Evolutionary conservation across 2,329 filamentous ascomycete genomes (phyloP).

Genomic region (Botrytis medusae): DNA sequence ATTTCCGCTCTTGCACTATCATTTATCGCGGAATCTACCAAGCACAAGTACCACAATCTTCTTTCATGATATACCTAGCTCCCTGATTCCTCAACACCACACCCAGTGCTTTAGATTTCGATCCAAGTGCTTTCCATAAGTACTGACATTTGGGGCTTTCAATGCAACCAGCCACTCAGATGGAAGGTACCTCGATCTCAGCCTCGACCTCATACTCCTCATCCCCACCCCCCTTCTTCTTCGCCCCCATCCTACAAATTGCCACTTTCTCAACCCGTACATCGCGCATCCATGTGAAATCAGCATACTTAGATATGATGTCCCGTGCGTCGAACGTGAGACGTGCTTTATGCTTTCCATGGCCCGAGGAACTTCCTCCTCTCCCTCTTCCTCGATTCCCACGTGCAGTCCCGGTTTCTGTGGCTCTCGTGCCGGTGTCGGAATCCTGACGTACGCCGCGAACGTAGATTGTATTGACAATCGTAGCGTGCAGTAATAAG

Average conservation of each 20-base stretch:
- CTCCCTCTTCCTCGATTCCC: background rate
- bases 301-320: slow-evolving; percentile 59
- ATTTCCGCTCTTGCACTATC: background rate
- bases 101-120: background rate
- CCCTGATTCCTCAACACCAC: background rate
- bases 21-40: background rate
- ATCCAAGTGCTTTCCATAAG: background rate
- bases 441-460: slow-evolving; percentile 26
- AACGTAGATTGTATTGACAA: slow-evolving; percentile 83
- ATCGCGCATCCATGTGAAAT: slow-evolving; percentile 69
- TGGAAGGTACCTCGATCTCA: slow-evolving; percentile 30
- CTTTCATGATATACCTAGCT: background rate
- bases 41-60: background rate
- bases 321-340: slow-evolving; percentile 53
- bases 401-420: slow-evolving; percentile 26
- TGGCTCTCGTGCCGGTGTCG: slow-evolving; percentile 18
- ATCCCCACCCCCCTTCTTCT: slow-evolving; percentile 43
- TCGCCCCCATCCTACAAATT: slow-evolving; percentile 87
- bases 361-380: slow-evolving; percentile 30
- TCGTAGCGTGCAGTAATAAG: slow-evolving; percentile 77
- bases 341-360: slow-evolving; percentile 30
- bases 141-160: no score
- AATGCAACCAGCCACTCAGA: background rate
- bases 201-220: slow-evolving; percentile 37
- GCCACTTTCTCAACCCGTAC: slow-evolving; percentile 68